Percentiles rank a stretch among this genome's conserved stretches.
Evolutionary conservation across 1,284 basidiomycete species (phyloP).

Genomic region (Naganishia liquefaciens): DNA sequence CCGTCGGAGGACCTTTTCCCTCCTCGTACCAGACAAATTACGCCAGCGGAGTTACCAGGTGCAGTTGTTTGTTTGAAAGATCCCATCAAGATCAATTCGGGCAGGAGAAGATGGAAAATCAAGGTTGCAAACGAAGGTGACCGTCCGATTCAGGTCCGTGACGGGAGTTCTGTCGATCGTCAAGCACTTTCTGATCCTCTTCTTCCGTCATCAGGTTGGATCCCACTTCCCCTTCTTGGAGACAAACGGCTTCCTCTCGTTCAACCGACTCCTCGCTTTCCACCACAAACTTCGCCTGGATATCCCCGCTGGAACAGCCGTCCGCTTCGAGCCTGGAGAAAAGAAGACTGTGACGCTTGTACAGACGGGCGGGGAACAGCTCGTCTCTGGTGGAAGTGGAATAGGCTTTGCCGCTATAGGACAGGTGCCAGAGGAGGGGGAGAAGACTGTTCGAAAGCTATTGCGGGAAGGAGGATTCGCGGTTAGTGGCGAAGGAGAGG

Average conservation of each 20-base stretch:
- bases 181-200: not conserved
- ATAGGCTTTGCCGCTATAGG: conserved; percentile 58
- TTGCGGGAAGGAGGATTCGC: conserved; percentile 60
- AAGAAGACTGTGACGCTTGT: conserved; percentile 80
- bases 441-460: conserved; percentile 57
- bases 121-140: conserved; percentile 91
- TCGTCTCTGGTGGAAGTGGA: conserved; percentile 78
- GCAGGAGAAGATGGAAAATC: conserved; percentile 68
- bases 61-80: conserved; percentile 70
- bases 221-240: conserved; percentile 95
- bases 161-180: not conserved
- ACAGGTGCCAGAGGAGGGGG: conserved; percentile 34
- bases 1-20: conserved; percentile 71
- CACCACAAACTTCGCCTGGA: conserved; percentile 70
- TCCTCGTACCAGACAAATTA: conserved; percentile 57
- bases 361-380: conserved; percentile 69
- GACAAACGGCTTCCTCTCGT: conserved; percentile 76
- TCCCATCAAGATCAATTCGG: conserved; percentile 72
- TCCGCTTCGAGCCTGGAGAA: conserved; percentile 95
- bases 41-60: conserved; percentile 66
- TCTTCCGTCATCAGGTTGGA: conserved; percentile 62
- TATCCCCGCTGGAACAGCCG: conserved; percentile 86
- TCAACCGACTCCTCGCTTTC: conserved; percentile 78
- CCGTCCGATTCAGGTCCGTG: conserved; percentile 79
- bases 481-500: conserved; percentile 39